These are phyloP conservation scores for Mycothermus thermophilus DNA, from an alignment of 495 filamentous ascomycete genomes.

Conservation along the genomic window DNA sequence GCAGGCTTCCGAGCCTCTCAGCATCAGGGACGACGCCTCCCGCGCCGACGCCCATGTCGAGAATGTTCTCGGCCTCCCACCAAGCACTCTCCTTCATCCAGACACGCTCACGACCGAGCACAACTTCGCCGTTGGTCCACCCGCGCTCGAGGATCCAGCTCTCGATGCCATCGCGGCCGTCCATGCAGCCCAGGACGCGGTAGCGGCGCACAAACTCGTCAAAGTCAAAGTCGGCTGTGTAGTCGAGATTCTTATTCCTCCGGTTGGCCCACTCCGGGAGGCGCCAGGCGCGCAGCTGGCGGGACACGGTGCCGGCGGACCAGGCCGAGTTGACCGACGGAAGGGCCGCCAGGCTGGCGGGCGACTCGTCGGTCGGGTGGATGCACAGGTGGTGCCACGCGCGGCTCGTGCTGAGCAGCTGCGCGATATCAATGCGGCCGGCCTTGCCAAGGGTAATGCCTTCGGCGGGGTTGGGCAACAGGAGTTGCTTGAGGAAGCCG, in stretches of 20 bases:
- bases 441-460: slow-evolving; percentile 58
- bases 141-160: slow-evolving; percentile 91
- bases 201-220: slow-evolving; percentile 85
- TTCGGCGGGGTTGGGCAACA: slow-evolving; percentile 65
- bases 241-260: slow-evolving; percentile 82
- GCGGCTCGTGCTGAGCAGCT: slow-evolving; percentile 60
- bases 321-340: slow-evolving; percentile 55
- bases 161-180: slow-evolving; percentile 85
- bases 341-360: slow-evolving; percentile 49
- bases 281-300: slow-evolving; percentile 83
- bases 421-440: slow-evolving; percentile 61
- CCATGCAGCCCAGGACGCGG: slow-evolving; percentile 66
- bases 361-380: slow-evolving; percentile 79
- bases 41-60: slow-evolving; percentile 72
- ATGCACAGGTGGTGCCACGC: slow-evolving; percentile 92
- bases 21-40: too few species aligned
- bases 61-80: slow-evolving; percentile 97
- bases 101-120: slow-evolving; percentile 76
- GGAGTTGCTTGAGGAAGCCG: slow-evolving; percentile 67
- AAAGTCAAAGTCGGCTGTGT: slow-evolving; percentile 89
- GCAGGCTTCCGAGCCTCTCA: slow-evolving; percentile 28
- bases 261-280: slow-evolving; percentile 94
- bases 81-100: slow-evolving; percentile 91
- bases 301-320: slow-evolving; percentile 83
- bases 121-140: slow-evolving; percentile 95